Evolutionary conservation across 164 flowering plant genomes (phyloP).

Genomic region (Nymphaea thermarum): DNA sequence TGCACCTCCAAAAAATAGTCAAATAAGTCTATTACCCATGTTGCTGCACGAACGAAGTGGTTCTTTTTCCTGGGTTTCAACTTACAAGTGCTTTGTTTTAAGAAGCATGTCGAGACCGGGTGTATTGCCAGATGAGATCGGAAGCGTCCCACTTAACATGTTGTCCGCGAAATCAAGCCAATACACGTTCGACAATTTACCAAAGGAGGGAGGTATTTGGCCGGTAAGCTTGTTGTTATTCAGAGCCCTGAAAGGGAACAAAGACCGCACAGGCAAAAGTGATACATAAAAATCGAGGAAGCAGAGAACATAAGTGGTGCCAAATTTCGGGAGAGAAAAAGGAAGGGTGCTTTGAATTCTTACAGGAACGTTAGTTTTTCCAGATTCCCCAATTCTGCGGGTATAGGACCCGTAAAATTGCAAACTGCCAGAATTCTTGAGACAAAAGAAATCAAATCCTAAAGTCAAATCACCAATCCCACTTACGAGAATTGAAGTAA

Average conservation of each 20-base stretch:
- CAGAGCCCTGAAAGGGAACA: slow-evolving; percentile 52
- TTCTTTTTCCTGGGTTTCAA: not conserved
- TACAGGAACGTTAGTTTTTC: slow-evolving; percentile 64
- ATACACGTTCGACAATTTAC: slow-evolving; percentile 62
- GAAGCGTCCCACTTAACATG: slow-evolving; percentile 60
- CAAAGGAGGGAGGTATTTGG: slow-evolving; percentile 63
- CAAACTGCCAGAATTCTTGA: slow-evolving; percentile 78
- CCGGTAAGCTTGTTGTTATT: slow-evolving; percentile 80
- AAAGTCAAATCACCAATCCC: not conserved
- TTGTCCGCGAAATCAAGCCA: slow-evolving; percentile 94
- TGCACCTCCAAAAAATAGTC: slow-evolving; percentile 21
- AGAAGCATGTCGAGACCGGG: slow-evolving; percentile 75
- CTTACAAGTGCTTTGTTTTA: slow-evolving; percentile 88
- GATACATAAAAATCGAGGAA: not conserved
- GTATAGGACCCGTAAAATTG: slow-evolving; percentile 65
- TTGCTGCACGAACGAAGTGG: not conserved
- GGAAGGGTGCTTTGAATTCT: slow-evolving; percentile 9
- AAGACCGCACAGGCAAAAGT: not conserved
- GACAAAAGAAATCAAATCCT: not conserved
- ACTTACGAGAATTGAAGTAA: not conserved
- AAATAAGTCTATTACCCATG: not conserved
- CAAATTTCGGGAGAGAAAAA: not conserved
- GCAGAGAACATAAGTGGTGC: not conserved
- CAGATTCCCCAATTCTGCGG: slow-evolving; percentile 71
- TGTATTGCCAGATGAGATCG: slow-evolving; percentile 41